These are phyloP conservation scores for Rhododendron ferrugineum DNA, from an alignment of 148 eudicot genomes.

Conservation along the genomic window DNA sequence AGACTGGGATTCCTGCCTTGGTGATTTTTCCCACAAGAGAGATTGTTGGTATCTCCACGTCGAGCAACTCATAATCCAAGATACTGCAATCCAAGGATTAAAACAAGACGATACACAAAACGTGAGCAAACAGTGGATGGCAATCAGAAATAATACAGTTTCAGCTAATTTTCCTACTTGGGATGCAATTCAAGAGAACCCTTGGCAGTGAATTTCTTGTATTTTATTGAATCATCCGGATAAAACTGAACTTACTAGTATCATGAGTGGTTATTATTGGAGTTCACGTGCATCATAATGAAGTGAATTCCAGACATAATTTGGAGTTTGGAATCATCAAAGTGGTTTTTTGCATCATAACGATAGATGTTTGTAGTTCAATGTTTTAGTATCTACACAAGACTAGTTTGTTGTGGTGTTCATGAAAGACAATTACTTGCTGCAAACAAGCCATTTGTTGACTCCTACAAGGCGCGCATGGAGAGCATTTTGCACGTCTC, in stretches of 20 bases:
- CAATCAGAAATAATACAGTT: background rate
- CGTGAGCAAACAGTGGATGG: background rate
- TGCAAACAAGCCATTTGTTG: slow-evolving; percentile 27
- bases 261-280: background rate
- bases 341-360: background rate
- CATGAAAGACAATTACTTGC: slow-evolving; percentile 17
- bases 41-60: slow-evolving; percentile 26
- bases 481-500: slow-evolving; percentile 22
- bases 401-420: background rate
- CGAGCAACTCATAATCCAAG: slow-evolving; percentile 25
- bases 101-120: background rate
- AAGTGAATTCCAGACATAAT: background rate
- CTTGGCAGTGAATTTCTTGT: background rate
- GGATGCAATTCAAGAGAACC: background rate
- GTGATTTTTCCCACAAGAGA: slow-evolving; percentile 21
- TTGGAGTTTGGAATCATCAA: background rate
- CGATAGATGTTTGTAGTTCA: background rate
- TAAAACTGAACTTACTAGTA: background rate
- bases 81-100: slow-evolving; percentile 12
- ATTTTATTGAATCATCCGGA: background rate
- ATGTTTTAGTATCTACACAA: background rate
- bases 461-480: slow-evolving; percentile 27
- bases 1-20: slow-evolving; percentile 21
- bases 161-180: background rate
- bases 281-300: background rate